phyloP scores from a whole-genome alignment of 495 filamentous ascomycete species.

The Pyrenopolyporus hunteri region DNA sequence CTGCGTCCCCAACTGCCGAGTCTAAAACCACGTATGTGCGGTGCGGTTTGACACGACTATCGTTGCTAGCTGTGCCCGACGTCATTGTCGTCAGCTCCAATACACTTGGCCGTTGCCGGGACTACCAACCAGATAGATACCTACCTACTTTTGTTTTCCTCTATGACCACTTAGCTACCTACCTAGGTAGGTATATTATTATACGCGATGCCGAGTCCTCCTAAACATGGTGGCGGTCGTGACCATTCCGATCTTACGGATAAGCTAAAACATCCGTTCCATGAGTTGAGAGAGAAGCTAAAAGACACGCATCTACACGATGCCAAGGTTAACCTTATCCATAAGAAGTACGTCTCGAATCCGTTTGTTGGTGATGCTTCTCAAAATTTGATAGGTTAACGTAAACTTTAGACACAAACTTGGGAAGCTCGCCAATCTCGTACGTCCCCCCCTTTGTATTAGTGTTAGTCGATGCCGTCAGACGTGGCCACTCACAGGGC shows the following conservation, averaged over 20 bases:
- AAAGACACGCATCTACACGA: conserved; percentile 53
- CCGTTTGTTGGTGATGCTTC: background rate
- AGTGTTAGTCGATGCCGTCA: background rate
- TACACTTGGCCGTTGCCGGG: too few species aligned
- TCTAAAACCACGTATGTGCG: too few species aligned
- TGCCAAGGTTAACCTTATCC: conserved; percentile 52
- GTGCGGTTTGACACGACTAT: too few species aligned
- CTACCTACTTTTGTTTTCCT: background rate
- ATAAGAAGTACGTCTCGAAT: conserved; percentile 53
- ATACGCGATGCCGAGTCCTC: conserved; percentile 21
- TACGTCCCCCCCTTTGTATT: conserved; percentile 26
- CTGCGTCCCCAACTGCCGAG: too few species aligned
- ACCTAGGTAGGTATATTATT: background rate
- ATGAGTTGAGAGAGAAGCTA: conserved; percentile 55
- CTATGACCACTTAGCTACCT: background rate
- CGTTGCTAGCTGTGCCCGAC: too few species aligned
- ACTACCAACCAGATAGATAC: too few species aligned
- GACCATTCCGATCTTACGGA: conserved; percentile 32
- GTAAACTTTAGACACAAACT: conserved; percentile 54
- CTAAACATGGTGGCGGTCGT: conserved; percentile 20
- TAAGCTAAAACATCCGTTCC: conserved; percentile 48
- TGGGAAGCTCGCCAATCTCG: conserved; percentile 61
- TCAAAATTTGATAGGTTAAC: background rate
- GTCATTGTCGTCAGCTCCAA: too few species aligned
- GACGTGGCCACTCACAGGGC: conserved; percentile 8